A percentile compares a stretch with the other conserved stretches of the same genome.
These are phyloP conservation scores for Trichosporon coremiiforme DNA, from an alignment of 1,284 basidiomycete species.

Conservation along the genomic window DNA sequence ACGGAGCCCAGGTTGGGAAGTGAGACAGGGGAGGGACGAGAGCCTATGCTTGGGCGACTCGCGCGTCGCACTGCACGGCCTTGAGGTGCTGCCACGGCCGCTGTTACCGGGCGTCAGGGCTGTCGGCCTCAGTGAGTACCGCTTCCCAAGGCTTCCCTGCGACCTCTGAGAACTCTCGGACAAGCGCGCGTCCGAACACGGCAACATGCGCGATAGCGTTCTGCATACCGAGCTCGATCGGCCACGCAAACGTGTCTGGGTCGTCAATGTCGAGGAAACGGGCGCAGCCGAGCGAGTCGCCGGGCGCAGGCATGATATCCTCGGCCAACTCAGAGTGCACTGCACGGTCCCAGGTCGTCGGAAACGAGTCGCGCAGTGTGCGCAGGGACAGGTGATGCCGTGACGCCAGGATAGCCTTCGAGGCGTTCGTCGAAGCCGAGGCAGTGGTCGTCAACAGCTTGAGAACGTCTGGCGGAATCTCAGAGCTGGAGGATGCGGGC, in stretches of 20 bases:
- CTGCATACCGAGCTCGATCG: constrained; percentile 52
- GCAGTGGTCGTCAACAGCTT: constrained; percentile 40
- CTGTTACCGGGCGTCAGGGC: constrained; percentile 22
- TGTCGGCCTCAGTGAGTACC: constrained; percentile 24
- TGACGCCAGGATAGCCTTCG: constrained; percentile 39
- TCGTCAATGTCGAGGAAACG: constrained; percentile 45
- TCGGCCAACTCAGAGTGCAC: constrained; percentile 45
- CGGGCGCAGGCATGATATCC: constrained; percentile 41
- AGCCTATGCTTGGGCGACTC: neutral
- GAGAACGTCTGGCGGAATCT: constrained; percentile 42
- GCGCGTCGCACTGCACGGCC: too few species aligned
- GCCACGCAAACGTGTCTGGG: constrained; percentile 47
- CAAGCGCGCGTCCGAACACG: constrained; percentile 47
- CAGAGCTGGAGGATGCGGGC: constrained; percentile 29
- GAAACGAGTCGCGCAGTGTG: constrained; percentile 40
- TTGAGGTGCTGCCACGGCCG: neutral
- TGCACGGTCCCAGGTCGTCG: constrained; percentile 43
- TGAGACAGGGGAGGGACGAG: neutral
- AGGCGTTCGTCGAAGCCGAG: constrained; percentile 31
- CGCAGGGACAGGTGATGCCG: constrained; percentile 44
- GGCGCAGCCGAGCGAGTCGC: constrained; percentile 45
- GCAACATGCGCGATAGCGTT: constrained; percentile 47
- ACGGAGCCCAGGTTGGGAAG: too few species aligned
- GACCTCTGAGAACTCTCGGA: constrained; percentile 43
- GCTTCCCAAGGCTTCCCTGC: constrained; percentile 44